A percentile compares a stretch with the other conserved stretches of the same genome.
These are phyloP conservation scores for Neurospora terricola DNA, from an alignment of 495 filamentous ascomycete genomes.

Conservation along the genomic window DNA sequence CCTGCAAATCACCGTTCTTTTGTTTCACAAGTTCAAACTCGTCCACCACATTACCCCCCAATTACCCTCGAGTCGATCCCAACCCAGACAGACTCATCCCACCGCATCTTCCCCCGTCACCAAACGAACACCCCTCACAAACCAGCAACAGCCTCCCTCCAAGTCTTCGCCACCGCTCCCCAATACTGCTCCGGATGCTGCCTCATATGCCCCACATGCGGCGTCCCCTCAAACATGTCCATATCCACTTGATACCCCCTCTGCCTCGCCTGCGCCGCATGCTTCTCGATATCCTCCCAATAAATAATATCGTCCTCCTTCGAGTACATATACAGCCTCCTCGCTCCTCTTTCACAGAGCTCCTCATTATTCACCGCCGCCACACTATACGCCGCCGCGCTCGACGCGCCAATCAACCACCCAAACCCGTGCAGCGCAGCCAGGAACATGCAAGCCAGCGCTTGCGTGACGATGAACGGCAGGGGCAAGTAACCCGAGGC, in stretches of 20 bases:
- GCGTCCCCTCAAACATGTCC: constrained; percentile 42
- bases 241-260: constrained; percentile 32
- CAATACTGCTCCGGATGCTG: constrained; percentile 44
- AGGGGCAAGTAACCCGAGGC: constrained; percentile 29
- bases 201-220: constrained; percentile 47
- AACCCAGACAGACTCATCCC: not conserved
- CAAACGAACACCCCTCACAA: not conserved
- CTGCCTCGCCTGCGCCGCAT: constrained; percentile 33
- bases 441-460: constrained; percentile 31
- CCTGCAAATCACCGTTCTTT: not conserved
- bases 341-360: constrained; percentile 18
- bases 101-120: not conserved
- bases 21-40: not conserved
- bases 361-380: constrained; percentile 25
- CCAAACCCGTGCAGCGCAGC: constrained; percentile 19
- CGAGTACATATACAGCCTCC: constrained; percentile 41
- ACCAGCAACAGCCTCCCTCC: constrained; percentile 21
- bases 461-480: constrained; percentile 33
- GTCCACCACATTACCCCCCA: not conserved
- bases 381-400: constrained; percentile 25
- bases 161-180: constrained; percentile 32
- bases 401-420: constrained; percentile 21
- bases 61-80: not conserved
- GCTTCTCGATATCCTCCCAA: constrained; percentile 42
- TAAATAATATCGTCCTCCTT: constrained; percentile 46